Percentiles rank a stretch among this genome's conserved stretches.
phyloP scores from a whole-genome alignment of 495 filamentous ascomycete genomes.

The Xylaria grammica region DNA sequence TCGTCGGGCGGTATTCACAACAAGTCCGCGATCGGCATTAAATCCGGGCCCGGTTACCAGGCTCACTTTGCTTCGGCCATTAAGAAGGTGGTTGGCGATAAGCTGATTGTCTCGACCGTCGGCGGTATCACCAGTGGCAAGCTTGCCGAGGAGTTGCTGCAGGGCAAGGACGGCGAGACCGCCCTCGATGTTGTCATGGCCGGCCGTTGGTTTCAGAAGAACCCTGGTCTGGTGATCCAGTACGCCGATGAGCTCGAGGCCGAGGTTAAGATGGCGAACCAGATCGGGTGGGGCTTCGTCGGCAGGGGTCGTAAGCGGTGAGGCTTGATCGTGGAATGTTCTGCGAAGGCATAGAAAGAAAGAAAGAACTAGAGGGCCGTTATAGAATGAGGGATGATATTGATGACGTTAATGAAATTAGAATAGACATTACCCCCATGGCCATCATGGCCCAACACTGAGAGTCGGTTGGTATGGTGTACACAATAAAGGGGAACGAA shows the following conservation, averaged over 20 bases:
- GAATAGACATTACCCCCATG: too few relatives aligned
- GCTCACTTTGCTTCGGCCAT: conserved; percentile 55
- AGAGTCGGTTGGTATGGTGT: too few relatives aligned
- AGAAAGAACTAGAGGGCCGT: too few relatives aligned
- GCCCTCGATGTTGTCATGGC: conserved; percentile 63
- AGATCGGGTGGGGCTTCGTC: conserved; percentile 63
- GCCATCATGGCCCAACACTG: too few relatives aligned
- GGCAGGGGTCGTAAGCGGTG: not conserved
- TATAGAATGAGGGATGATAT: too few relatives aligned
- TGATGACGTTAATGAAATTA: too few relatives aligned
- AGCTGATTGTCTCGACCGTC: conserved; percentile 59
- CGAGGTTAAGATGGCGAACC: conserved; percentile 63
- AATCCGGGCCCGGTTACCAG: conserved; percentile 65
- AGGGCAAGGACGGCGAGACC: conserved; percentile 41
- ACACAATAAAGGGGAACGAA: too few relatives aligned
- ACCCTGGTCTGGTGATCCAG: conserved; percentile 64
- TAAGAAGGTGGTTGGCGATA: conserved; percentile 65
- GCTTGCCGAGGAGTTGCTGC: conserved; percentile 58
- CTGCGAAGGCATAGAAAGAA: not conserved
- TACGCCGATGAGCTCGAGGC: conserved; percentile 66
- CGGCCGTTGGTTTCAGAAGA: conserved; percentile 70
- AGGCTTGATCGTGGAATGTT: not conserved
- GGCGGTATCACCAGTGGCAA: conserved; percentile 63
- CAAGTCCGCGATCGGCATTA: conserved; percentile 52
- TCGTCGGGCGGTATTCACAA: conserved; percentile 63